Evolutionary conservation across 768 basidiomycete genomes (phyloP), one percentile per base, ranked within the genome.

Genomic region (Tremella yokohamensis): DNA sequence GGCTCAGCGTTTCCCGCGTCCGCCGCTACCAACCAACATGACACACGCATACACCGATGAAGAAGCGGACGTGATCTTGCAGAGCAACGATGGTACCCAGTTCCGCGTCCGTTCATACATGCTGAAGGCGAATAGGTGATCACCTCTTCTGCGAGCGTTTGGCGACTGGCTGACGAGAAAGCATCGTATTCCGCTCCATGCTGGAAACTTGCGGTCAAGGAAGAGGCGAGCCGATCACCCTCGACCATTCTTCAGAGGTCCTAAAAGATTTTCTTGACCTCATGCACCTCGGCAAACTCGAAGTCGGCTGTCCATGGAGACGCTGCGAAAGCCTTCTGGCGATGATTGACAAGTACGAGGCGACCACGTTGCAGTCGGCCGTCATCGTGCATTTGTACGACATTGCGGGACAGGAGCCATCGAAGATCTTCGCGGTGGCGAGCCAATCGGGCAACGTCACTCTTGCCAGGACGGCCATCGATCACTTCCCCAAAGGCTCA

Each of bases 121-220:
- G 42, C 22, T 45, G 6, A 45, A 45, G 15, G 42, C 42, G 42
- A 8, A 45, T 15, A 45, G 42, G 42, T 16, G 42, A 6, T 4
- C n/a, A 45, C n/a, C 4, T n/a, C 4, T 45, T 15, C 42, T 45
- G 8, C 15, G 15, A 4, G 15, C 15, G 22, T 6, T 8, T 8
- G 42, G 22, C 42, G 6, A 18, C 39, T 45, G 6, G 15, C 42
- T 45, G 29, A 45, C 4, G 6, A 6, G 6, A 15, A 4, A 45
- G 42, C 22, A 45, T 6, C 42, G n/a, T 45, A n/a, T 45, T 45
- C 42, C 42, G 42, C n/a, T 8, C 8, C 42, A 45, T 45, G 42
- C 22, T 45, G 6, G 42, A 45, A 34, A 34, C 29, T 11, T 34
- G 29, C 29, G 29, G 29, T 6, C 42, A 18, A 18, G 42, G 6